Evolutionary conservation across 306 rosid genomes (phyloP).

Genomic region (Sophora flavescens): DNA sequence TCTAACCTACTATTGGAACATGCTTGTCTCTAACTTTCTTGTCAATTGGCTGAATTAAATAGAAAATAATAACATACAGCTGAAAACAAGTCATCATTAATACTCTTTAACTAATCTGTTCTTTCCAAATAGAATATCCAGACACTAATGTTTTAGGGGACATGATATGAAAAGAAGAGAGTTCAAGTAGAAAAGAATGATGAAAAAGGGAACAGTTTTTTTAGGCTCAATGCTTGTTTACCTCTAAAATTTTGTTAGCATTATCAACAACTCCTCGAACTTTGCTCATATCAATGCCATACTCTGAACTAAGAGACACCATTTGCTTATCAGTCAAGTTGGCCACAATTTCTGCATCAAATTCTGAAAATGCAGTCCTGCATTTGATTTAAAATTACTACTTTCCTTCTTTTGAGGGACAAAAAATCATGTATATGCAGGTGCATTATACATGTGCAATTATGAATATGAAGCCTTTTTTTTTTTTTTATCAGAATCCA

Average conservation of each 20-base stretch:
- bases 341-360: constrained; percentile 83
- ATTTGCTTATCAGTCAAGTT: constrained; percentile 83
- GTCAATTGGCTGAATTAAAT: constrained; percentile 40
- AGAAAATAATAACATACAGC: constrained; percentile 23
- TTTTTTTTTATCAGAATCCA: constrained; percentile 6
- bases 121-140: constrained; percentile 49
- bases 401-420: background rate
- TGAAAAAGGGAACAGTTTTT: constrained; percentile 34
- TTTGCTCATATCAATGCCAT: constrained; percentile 86
- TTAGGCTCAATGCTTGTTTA: constrained; percentile 29
- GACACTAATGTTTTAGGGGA: constrained; percentile 34
- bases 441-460: background rate
- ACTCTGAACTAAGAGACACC: constrained; percentile 72
- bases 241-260: constrained; percentile 88
- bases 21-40: constrained; percentile 47
- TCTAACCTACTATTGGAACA: constrained; percentile 53
- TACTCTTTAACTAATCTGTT: constrained; percentile 34
- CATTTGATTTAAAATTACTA: constrained; percentile 32
- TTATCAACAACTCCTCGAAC: constrained; percentile 94
- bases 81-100: constrained; percentile 42
- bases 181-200: constrained; percentile 41
- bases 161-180: constrained; percentile 45
- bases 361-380: constrained; percentile 90
- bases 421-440: background rate
- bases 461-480: background rate